Base-by-base conservation (phyloP, 345 rosid species). In the Melastoma malabathricum region DNA sequence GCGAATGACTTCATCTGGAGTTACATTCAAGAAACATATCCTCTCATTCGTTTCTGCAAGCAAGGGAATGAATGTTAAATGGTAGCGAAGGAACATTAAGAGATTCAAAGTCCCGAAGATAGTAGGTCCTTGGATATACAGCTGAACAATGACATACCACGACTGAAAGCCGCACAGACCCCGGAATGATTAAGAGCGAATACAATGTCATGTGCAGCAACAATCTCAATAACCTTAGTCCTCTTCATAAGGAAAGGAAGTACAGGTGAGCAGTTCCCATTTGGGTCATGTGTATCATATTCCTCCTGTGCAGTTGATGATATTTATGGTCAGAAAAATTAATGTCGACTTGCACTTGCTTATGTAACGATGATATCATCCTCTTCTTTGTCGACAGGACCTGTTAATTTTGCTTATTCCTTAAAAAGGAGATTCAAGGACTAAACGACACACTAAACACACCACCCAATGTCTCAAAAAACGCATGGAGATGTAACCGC, bases 151-250 rank as follows among this genome's bases (percentile, higher is more conserved):
- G 45, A 6, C 8, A 13, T 56, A 89, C 98, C 98, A 82, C 98
- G 69, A 61, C 96, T 82, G 54, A 89, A 89, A 56, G 90, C 83
- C 4, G 94, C 94, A 50, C 97, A 86, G 8, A 86, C 84, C 64
- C 95, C 97, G 17, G 95, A 92, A 59, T 87, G 97, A 6, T 90
- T 88, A 67, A 92, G 98, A 17, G 95, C 98, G 68, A 92, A 92
- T 31, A 92, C 86, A 48, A 92, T 87, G 62, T 82, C 95, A 6
- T 82, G 81, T 19, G 98, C 98, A 27, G 97, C 95, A 9, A 92
- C 93, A 53, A 92, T 92, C 82, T 92, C 98, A 18, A 86, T 81
- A 18, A 92, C 87, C 64, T 87, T 92, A 0, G 95, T 77, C 59
- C 95, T 77, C 68, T 92, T 92, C 83, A 76, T 84, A 65, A 92